Evolutionary conservation across 805 yeast species (phyloP).

Genomic region (Ogataea sp.): DNA sequence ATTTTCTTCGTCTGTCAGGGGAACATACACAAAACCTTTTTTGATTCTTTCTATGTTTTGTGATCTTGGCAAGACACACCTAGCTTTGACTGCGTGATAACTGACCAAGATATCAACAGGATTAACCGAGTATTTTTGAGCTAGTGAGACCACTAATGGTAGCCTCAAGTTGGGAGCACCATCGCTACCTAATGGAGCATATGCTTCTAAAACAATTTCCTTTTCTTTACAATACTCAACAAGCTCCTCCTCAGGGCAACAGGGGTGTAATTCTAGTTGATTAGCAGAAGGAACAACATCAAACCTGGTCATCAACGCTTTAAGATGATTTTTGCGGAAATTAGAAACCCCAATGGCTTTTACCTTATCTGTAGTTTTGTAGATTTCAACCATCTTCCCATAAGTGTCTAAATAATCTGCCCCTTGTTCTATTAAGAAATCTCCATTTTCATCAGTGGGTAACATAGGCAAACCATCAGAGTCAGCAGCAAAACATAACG

Average conservation of each 20-base stretch:
- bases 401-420: constrained; percentile 76
- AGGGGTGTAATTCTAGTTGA: constrained; percentile 48
- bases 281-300: constrained; percentile 44
- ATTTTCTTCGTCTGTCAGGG: constrained; percentile 30
- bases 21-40: constrained; percentile 26
- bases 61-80: constrained; percentile 63
- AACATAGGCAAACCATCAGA: constrained; percentile 29
- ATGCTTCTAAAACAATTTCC: constrained; percentile 40
- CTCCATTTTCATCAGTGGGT: constrained; percentile 31
- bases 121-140: constrained; percentile 44
- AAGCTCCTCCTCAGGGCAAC: constrained; percentile 32
- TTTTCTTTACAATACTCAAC: constrained; percentile 29
- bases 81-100: constrained; percentile 56
- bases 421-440: constrained; percentile 62
- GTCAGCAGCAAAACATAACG: constrained; percentile 32
- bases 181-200: constrained; percentile 55
- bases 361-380: constrained; percentile 38
- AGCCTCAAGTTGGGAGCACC: constrained; percentile 58
- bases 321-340: constrained; percentile 31
- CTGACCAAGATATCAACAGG: constrained; percentile 54
- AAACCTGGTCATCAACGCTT: constrained; percentile 33
- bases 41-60: constrained; percentile 56
- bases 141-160: constrained; percentile 42
- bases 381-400: constrained; percentile 67
- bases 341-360: constrained; percentile 56